Conservation (phyloP, 2,329 filamentous ascomycete genomes). For the Sporothrix pallida region DNA sequence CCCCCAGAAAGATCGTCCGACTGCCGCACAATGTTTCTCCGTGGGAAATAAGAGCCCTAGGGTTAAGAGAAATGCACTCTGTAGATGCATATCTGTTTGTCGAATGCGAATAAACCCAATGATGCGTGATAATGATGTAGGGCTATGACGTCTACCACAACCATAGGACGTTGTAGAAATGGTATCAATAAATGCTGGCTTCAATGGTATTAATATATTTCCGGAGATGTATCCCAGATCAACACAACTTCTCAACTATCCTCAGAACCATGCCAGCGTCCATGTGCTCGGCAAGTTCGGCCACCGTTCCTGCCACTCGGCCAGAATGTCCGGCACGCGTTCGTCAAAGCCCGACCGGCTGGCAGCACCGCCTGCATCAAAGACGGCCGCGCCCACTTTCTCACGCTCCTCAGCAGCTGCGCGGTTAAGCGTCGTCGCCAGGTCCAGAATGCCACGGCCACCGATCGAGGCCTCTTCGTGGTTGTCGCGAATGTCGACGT, state of each 20-base stretch:
- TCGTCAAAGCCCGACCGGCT: slow-evolving; percentile 85
- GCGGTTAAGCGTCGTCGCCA: slow-evolving; percentile 83
- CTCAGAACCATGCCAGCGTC: slow-evolving; percentile 94
- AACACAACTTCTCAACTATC: not conserved
- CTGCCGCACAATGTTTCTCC: slow-evolving; percentile 17
- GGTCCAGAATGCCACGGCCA: slow-evolving; percentile 87
- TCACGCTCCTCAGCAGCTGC: slow-evolving; percentile 79
- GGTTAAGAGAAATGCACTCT: not conserved
- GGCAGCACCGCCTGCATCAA: slow-evolving; percentile 71
- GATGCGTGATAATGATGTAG: not conserved
- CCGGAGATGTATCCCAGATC: not conserved
- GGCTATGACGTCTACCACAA: no score
- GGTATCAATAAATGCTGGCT: not conserved
- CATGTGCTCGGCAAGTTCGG: slow-evolving; percentile 88
- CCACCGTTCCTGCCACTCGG: slow-evolving; percentile 93
- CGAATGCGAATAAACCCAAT: not conserved
- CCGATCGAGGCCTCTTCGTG: slow-evolving; percentile 94
- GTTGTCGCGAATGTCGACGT: slow-evolving; percentile 97
- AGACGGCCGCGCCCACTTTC: slow-evolving; percentile 65
- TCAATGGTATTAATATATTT: not conserved
- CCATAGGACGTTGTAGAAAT: no score
- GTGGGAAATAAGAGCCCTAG: not conserved
- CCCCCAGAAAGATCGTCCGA: slow-evolving; percentile 30
- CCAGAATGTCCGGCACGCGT: slow-evolving; percentile 87
- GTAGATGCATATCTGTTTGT: slow-evolving; percentile 4